A percentile compares a stretch with the other conserved stretches of the same genome.
Evolutionary conservation across 805 yeast genomes (phyloP).

Genomic region (Saccharomyces jurei): DNA sequence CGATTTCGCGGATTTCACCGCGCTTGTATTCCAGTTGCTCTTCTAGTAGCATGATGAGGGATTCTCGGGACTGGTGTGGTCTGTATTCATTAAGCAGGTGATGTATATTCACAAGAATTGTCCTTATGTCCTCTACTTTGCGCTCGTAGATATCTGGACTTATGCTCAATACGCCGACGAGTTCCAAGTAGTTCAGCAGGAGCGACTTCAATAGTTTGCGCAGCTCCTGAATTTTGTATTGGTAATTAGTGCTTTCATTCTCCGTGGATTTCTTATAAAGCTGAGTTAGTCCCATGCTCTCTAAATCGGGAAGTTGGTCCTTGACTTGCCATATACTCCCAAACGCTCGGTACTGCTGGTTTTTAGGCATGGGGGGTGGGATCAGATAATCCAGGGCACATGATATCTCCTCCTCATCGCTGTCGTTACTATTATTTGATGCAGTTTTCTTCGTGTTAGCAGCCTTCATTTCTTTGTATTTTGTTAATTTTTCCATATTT

Average conservation of each 20-base stretch:
- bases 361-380: conserved; percentile 60
- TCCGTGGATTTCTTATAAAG: conserved; percentile 39
- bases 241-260: conserved; percentile 32
- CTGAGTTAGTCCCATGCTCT: conserved; percentile 70
- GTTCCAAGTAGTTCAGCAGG: conserved; percentile 70
- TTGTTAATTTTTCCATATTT: conserved; percentile 42
- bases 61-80: conserved; percentile 91
- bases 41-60: conserved; percentile 64
- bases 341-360: conserved; percentile 69
- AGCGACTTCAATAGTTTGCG: conserved; percentile 74
- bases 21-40: conserved; percentile 61
- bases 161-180: conserved; percentile 66
- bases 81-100: conserved; percentile 87
- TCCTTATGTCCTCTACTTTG: conserved; percentile 71
- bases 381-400: conserved; percentile 42
- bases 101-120: conserved; percentile 79
- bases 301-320: conserved; percentile 68
- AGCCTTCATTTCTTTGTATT: conserved; percentile 18
- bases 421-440: conserved; percentile 26
- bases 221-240: conserved; percentile 56
- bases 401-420: conserved; percentile 28
- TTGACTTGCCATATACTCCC: conserved; percentile 80
- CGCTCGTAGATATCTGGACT: conserved; percentile 57
- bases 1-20: conserved; percentile 41
- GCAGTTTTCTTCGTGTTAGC: conserved; percentile 2